Evolutionary conservation across 306 rosid genomes (phyloP), one percentile per base, ranked within the genome.

Genomic region (Inga leiocalycina): DNA sequence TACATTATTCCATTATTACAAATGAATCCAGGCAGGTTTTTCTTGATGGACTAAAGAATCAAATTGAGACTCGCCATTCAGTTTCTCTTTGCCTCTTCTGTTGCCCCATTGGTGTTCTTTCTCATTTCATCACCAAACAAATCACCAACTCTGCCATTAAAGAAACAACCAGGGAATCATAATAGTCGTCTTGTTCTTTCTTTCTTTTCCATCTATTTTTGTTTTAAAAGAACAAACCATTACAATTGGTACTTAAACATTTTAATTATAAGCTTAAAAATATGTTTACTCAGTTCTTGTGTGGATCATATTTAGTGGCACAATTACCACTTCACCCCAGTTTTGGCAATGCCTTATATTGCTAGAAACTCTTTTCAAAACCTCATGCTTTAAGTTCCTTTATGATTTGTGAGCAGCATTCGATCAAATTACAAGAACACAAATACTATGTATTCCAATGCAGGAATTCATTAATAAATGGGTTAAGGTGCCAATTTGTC

Each of bases 51-150:
- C 80, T 49, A 70, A 89, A 91, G 84, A 93, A 93, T 76, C 15
- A 91, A 83, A 87, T 93, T 17, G 98, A 93, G 88, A 95, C 98
- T n/a, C 82, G 98, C 51, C 98, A 93, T 89, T 95, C 99, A 4
- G 81, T 95, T 76, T 89, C 94, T 56, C 82, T 95, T 37, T 95
- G 97, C 88, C 89, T 95, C 77, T 88, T 95, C 81, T 89, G 76
- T 85, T 93, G 99, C 66, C 98, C 98, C 17, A 64, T 95, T 80
- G 99, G 99, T 75, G 85, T 95, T 85, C 84, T 93, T 45, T 32
- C 87, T 84, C 99, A 95, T 88, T 77, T 75, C 65, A 73, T 93
- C 83, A 93, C 99, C 71, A 93, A 93, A 85, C 93, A 88, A 71
- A 54, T 92, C 59, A 84, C 91, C 43, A 70, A 70, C 79, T 71